A percentile compares a stretch with the other conserved stretches of the same genome.
Conservation (phyloP, 1,284 basidiomycete species). For the Cerioporus squamosus region DNA sequence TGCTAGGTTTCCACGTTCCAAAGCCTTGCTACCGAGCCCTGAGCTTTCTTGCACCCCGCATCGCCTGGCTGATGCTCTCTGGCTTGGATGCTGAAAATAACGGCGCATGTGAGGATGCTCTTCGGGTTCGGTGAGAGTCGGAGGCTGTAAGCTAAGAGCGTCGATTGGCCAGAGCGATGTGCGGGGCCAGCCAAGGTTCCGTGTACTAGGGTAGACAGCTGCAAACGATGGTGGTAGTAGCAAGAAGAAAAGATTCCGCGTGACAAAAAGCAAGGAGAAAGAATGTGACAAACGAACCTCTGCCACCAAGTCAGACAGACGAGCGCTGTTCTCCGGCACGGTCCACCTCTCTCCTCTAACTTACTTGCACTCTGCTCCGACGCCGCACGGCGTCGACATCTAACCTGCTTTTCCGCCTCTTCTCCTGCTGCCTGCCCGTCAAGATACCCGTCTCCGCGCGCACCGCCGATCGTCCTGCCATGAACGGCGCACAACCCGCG, state of each 20-base stretch:
- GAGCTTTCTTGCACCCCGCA: no score
- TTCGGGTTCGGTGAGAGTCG: neutral
- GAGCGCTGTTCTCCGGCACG: constrained; percentile 1
- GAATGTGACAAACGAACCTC: constrained; percentile 20
- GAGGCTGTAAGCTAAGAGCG: neutral
- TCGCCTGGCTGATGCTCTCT: no score
- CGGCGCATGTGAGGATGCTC: constrained; percentile 7
- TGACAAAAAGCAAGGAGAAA: constrained; percentile 1
- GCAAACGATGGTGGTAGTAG: neutral
- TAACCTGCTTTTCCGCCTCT: constrained; percentile 11
- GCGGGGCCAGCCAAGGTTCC: no score
- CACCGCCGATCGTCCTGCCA: constrained; percentile 25
- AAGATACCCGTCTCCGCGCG: constrained; percentile 4
- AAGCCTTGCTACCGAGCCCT: no score
- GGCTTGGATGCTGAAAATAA: constrained; percentile 2
- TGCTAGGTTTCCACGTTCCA: no score
- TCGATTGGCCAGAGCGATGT: constrained; percentile 2
- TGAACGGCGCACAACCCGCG: constrained; percentile 46
- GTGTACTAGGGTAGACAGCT: no score
- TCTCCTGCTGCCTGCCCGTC: constrained; percentile 15
- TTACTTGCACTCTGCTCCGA: neutral
- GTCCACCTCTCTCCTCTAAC: neutral
- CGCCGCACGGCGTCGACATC: constrained; percentile 4
- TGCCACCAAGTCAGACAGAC: neutral
- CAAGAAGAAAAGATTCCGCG: neutral